Percentiles rank a stretch among this genome's conserved stretches.
These are phyloP conservation scores for Phytophthora aleatoria DNA, from an alignment of 352 stramenopile species.

Conservation along the genomic window DNA sequence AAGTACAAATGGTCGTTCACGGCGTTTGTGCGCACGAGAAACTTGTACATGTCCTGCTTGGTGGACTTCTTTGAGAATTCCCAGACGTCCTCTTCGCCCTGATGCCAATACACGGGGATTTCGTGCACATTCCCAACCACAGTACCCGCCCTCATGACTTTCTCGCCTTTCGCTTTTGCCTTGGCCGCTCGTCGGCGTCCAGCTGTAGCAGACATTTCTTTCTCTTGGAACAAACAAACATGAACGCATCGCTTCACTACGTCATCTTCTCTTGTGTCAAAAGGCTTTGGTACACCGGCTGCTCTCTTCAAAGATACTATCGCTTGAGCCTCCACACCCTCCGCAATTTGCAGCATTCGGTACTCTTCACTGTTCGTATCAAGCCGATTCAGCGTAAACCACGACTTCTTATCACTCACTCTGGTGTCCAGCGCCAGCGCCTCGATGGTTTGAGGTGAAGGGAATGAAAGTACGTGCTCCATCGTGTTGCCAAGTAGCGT, in stretches of 20 bases:
- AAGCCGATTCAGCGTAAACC: conserved; percentile 30
- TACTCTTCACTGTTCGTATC: conserved; percentile 42
- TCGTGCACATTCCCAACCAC: conserved; percentile 82
- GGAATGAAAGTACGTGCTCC: conserved; percentile 71
- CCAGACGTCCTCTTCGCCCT: conserved; percentile 79
- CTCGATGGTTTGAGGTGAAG: conserved; percentile 68
- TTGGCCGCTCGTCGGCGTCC: conserved; percentile 12
- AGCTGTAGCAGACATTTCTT: conserved; percentile 34
- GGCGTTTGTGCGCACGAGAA: conserved; percentile 73
- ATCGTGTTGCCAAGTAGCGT: conserved; percentile 63
- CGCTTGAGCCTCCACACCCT: conserved; percentile 59
- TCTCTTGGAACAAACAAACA: conserved; percentile 77
- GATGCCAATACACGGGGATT: conserved; percentile 75
- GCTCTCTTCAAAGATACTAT: conserved; percentile 81
- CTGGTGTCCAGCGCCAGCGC: conserved; percentile 43
- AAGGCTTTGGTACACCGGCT: conserved; percentile 72
- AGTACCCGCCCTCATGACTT: conserved; percentile 29
- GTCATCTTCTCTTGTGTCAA: conserved; percentile 77
- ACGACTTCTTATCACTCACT: conserved; percentile 37
- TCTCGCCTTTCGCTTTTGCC: background rate
- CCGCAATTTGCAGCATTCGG: conserved; percentile 53
- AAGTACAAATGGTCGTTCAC: conserved; percentile 73
- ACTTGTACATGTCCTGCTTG: conserved; percentile 85
- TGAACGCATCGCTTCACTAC: conserved; percentile 83
- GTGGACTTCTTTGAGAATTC: conserved; percentile 80